Conservation (phyloP, 331 rosid species). For the Telfairia occidentalis region DNA sequence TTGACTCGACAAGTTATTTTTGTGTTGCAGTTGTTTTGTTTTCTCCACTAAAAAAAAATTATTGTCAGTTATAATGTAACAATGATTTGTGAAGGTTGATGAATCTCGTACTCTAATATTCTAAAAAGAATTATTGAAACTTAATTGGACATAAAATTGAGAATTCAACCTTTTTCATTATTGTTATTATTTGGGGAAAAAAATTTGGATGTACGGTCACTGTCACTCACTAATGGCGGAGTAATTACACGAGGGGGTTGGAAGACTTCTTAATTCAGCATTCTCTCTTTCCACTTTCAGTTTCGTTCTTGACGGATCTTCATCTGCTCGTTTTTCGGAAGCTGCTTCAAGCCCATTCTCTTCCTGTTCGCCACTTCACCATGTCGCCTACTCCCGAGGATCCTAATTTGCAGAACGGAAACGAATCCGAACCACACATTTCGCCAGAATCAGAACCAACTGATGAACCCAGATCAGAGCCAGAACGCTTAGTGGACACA, state of each 20-base stretch:
- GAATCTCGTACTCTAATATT: too few species aligned
- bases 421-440: conserved; percentile 4
- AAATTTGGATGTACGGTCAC: neutral
- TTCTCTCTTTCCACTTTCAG: neutral
- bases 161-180: too few species aligned
- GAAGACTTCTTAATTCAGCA: neutral
- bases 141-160: too few species aligned
- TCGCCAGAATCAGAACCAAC: neutral
- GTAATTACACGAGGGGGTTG: neutral
- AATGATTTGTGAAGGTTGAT: too few species aligned
- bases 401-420: conserved; percentile 31
- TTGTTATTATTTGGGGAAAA: neutral
- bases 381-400: conserved; percentile 32
- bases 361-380: conserved; percentile 8
- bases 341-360: neutral
- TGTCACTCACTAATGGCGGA: neutral
- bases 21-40: too few species aligned
- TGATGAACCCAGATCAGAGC: neutral
- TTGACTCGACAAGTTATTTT: too few species aligned
- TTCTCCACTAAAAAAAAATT: too few species aligned
- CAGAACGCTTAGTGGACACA: conserved; percentile 10
- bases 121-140: too few species aligned
- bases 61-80: too few species aligned
- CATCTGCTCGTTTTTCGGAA: neutral
- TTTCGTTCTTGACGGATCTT: neutral